A percentile compares a stretch with the other conserved stretches of the same genome.
phyloP scores from a whole-genome alignment of 306 rosid species.

The Vicia villosa region DNA sequence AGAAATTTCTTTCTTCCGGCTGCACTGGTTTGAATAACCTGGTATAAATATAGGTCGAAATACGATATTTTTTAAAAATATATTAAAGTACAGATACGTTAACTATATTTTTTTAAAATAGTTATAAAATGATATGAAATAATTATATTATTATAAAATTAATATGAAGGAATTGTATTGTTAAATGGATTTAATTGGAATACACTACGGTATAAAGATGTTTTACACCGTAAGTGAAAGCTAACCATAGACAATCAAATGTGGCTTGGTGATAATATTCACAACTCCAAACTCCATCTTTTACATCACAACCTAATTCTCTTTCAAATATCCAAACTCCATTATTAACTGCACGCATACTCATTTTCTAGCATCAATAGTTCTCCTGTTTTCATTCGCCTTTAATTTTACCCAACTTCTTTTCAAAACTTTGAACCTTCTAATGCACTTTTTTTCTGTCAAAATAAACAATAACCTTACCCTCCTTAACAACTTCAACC shows the following conservation, averaged over 20 bases:
- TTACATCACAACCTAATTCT: neutral
- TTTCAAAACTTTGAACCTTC: neutral
- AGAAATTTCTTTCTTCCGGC: too few species aligned
- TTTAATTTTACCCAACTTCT: slow-evolving; percentile 33
- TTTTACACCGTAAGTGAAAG: too few species aligned
- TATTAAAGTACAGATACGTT: too few species aligned
- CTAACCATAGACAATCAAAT: neutral
- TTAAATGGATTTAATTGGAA: too few species aligned
- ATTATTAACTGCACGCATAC: slow-evolving; percentile 1
- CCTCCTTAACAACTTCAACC: slow-evolving; percentile 53
- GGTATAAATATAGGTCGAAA: too few species aligned
- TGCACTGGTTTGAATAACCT: too few species aligned
- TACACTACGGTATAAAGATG: too few species aligned
- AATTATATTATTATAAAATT: too few species aligned
- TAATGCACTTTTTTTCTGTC: slow-evolving; percentile 51
- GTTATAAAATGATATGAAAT: too few species aligned
- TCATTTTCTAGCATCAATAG: neutral
- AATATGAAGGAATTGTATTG: too few species aligned
- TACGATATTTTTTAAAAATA: too few species aligned
- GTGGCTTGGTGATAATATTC: slow-evolving; percentile 8
- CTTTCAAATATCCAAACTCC: neutral
- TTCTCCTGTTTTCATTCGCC: slow-evolving; percentile 49
- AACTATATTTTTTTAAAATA: too few species aligned
- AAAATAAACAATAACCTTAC: slow-evolving; percentile 18
- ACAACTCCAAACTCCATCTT: neutral